Evolutionary conservation across 2,329 filamentous ascomycete species (phyloP).

Genomic region (Fusarium goolgardi): DNA sequence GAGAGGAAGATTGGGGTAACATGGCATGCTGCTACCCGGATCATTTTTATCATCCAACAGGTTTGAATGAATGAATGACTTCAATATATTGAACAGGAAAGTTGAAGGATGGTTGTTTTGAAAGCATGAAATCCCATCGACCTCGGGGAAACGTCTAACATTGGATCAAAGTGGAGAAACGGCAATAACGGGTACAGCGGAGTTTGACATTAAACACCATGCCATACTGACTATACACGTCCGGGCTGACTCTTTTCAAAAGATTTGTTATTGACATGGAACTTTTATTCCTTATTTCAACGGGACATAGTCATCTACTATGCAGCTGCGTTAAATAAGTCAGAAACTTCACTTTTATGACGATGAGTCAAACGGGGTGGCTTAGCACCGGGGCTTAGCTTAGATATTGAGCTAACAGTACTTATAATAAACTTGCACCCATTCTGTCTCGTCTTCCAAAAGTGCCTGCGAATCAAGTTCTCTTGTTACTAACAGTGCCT

Average conservation of each 20-base stretch:
- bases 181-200: conserved; percentile 9
- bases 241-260: too few relatives aligned
- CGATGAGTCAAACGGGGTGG: neutral
- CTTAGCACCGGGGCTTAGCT: neutral
- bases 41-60: neutral
- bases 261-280: too few relatives aligned
- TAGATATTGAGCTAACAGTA: fast-evolving
- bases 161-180: conserved; percentile 1
- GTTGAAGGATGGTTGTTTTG: too few relatives aligned
- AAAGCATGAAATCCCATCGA: neutral
- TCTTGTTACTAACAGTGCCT: too few relatives aligned
- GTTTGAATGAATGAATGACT: too few relatives aligned
- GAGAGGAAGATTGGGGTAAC: conserved; percentile 60
- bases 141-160: neutral
- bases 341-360: neutral
- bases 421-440: too few relatives aligned
- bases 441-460: neutral
- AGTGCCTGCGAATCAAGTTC: too few relatives aligned
- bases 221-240: too few relatives aligned
- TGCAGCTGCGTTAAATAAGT: fast-evolving
- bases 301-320: neutral
- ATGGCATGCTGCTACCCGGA: conserved; percentile 53
- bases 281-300: too few relatives aligned
- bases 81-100: too few relatives aligned
- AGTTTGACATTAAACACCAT: fast-evolving